Evolutionary conservation across 495 filamentous ascomycete species (phyloP), one percentile per base, ranked within the genome.

Genomic region (Aspergillus leporis): DNA sequence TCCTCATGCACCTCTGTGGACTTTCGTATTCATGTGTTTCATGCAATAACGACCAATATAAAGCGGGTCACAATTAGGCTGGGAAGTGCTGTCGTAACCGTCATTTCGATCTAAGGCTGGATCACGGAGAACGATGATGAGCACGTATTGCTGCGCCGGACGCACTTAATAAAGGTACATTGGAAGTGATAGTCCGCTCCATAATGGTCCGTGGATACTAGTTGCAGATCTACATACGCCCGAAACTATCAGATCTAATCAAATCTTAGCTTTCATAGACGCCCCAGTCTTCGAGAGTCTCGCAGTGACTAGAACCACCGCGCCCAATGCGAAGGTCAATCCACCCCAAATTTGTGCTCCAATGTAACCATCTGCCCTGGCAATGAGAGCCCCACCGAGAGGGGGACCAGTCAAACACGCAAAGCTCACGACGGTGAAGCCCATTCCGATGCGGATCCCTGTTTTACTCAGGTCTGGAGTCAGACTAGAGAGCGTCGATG

Each of bases 291-390:
- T 45, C 16, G 41, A 45, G 2, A 45, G n/a, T 19, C 41, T 5
- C n/a, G 41, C 41, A 45, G 41, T 21, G n/a, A 45, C 41, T 8
- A 45, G n/a, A 19, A 45, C 16, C n/a, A 45, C 8, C 3, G 41
- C 41, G 41, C 41, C 41, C 41, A 45, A 18, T n/a, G n/a, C 41
- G 14, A 45, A 45, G 6, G 41, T 45, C 41, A 45, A 45, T 45
- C 41, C 41, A 2, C 41, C 41, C 41, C 41, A 45, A 14, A 45
- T 45, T 14, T 45, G 41, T 2, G 41, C 41, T n/a, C 41, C 41
- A 21, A 45, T 45, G 41, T 45, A 45, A 19, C 41, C 41, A 9
- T 19, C n/a, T 7, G 41, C 16, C 41, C 41, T n/a, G 16, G 41
- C 41, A 45, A 45, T 45, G 2, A 45, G n/a, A 2, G 41, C 41